Evolutionary conservation across 495 filamentous ascomycete genomes (phyloP), one percentile per base, ranked within the genome.

Genomic region (Alectoria sarmentosa): DNA sequence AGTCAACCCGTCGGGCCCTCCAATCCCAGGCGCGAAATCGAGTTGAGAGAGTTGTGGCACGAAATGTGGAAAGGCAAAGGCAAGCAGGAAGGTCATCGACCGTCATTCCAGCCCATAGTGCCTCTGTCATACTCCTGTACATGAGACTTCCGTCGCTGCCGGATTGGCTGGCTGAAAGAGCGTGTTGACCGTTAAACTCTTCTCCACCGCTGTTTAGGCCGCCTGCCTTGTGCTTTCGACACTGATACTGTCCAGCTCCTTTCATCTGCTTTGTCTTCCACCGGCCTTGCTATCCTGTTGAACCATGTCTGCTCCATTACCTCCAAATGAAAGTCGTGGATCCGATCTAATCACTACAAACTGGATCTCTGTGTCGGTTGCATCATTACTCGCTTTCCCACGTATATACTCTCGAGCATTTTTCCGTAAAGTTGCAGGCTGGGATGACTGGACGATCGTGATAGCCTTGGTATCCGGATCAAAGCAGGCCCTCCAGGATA

Each of bases 11-110:
- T 17, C 15, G 14, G 9, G 32, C 28, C 19, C 5, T 54, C 15
- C 14, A 32, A 30, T 21, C 46, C 14, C 14, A 14, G 46, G 1
- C 42, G 19, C 7, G 46, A 49, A 28, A 32, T 54, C 28, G 21
- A 34, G 30, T 21, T 55, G 5, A 17, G 52, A 34, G 52, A 55
- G 5, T 19, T 55, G 52, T 55, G 52, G 52, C 30, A 23, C 7
- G 28, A 32, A 34, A 9, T 55, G 52, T 55, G 52, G 52, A 55
- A 55, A 55, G 52, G 52, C 8, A 55, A 55, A 55, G 48, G 28
- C 26, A 54, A 3, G 28, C 9, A 55, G 30, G 5, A 19, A 21
- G 52, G 28, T 34, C 15, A 55, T 55, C 17, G 15, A 10, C 28
- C n/a, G n/a, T 4, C 28, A 34, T 15, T 17, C 14, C 26, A 26